phyloP scores from a whole-genome alignment of 2,329 filamentous ascomycete genomes.

The Calonectria ilicicola region DNA sequence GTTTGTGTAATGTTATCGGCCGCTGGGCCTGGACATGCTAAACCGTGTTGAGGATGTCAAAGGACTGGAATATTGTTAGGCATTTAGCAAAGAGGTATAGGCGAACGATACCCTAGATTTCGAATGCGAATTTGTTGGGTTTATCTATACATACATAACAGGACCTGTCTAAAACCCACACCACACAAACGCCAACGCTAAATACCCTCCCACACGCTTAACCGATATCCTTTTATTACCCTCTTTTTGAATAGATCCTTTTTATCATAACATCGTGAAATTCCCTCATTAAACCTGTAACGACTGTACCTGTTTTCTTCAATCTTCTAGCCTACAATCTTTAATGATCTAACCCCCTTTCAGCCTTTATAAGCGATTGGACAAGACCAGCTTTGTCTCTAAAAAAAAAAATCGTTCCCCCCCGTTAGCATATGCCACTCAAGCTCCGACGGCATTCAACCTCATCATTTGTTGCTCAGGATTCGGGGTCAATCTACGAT shows the following conservation, averaged over 20 bases:
- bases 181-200: not conserved
- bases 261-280: slow-evolving; percentile 14
- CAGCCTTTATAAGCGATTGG: slow-evolving; percentile 28
- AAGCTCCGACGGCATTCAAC: slow-evolving; percentile 39
- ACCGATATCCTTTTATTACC: not conserved
- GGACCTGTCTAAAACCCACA: not conserved
- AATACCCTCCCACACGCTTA: not conserved
- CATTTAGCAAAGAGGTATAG: slow-evolving; percentile 23
- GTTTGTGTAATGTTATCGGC: slow-evolving; percentile 20
- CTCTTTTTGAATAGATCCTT: not conserved
- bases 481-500: slow-evolving; percentile 60
- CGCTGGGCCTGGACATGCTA: not conserved
- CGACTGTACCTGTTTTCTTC: slow-evolving; percentile 14
- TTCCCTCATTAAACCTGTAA: slow-evolving; percentile 4
- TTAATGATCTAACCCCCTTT: slow-evolving; percentile 6
- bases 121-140: slow-evolving; percentile 22
- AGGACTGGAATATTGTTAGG: slow-evolving; percentile 12
- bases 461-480: slow-evolving; percentile 57
- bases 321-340: slow-evolving; percentile 33
- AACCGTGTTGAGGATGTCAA: not conserved
- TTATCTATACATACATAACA: not conserved
- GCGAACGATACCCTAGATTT: slow-evolving; percentile 36
- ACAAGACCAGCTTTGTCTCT: slow-evolving; percentile 28
- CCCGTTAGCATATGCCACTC: not conserved
- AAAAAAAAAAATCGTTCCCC: not conserved